Evolutionary conservation across 768 basidiomycete species (phyloP).

Genomic region (Tulasnella sp.): DNA sequence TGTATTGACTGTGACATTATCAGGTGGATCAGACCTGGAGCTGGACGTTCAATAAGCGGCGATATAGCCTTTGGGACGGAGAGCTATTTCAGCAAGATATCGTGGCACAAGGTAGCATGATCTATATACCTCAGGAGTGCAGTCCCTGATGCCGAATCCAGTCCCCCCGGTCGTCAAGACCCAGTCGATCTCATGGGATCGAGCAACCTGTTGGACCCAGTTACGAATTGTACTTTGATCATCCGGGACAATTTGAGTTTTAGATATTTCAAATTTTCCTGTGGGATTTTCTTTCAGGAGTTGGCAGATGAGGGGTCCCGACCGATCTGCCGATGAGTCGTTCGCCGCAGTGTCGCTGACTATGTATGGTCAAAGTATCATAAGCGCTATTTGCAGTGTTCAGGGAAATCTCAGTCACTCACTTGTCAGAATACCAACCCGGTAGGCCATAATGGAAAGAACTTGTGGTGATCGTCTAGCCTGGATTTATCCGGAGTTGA

Average conservation of each 20-base stretch:
- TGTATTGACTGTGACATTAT: constrained; percentile 55
- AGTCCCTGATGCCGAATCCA: constrained; percentile 69
- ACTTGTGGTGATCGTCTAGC: background rate
- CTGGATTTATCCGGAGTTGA: background rate
- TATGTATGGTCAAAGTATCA: constrained; percentile 21
- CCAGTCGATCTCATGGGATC: constrained; percentile 45
- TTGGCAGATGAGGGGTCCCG: constrained; percentile 50
- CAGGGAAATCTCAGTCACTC: constrained; percentile 1
- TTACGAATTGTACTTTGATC: constrained; percentile 41
- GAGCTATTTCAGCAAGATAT: background rate
- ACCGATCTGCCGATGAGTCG: constrained; percentile 43
- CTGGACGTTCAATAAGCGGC: constrained; percentile 32
- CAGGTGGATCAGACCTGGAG: constrained; percentile 62
- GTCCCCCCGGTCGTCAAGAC: constrained; percentile 82
- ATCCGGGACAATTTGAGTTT: constrained; percentile 48
- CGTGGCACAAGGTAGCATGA: background rate
- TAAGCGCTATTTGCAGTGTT: background rate
- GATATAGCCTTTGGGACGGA: constrained; percentile 37
- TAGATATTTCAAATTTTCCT: constrained; percentile 9
- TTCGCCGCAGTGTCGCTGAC: constrained; percentile 62
- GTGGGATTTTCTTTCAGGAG: constrained; percentile 21
- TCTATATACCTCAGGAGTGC: constrained; percentile 62
- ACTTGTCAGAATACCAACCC: constrained; percentile 13
- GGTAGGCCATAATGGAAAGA: background rate
- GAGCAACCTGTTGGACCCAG: constrained; percentile 37